Base-by-base conservation (phyloP, 768 basidiomycete species). In the Lentinula guzmanii region DNA sequence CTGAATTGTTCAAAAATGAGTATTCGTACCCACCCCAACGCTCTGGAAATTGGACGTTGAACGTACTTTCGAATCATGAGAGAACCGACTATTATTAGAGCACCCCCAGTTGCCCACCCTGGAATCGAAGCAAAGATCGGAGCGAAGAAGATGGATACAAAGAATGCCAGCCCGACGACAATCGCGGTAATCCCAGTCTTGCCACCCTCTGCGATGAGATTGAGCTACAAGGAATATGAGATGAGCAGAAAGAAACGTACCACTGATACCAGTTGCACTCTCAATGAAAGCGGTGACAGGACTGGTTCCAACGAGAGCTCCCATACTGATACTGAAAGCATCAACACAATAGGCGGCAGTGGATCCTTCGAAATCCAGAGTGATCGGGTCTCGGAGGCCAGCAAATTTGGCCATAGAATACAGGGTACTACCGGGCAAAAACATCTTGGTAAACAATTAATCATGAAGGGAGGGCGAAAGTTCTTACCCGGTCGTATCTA, bases 391-490 rank as follows among this genome's bases (percentile, higher is more conserved):
- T 52, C 90, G 90, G 1, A 95, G 80, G n/a, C 90, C 90, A 5
- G 92, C 91, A 64, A 93, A 93, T 70, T 90, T 92, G 58, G 91
- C 90, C 92, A 95, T 93, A 42, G 92, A 89, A 70, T 93, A 93
- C 4, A 95, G 76, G 8, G 92, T 93, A 68, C 92, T 88, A 33
- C 75, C 79, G 61, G 78, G 75, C 72, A 60, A 52, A 58, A 13
- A 60, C 45, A 18, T 37, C 21, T 18, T 35, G 43, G n/a, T 33
- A 11, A 33, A 28, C 34, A 52, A 4, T 31, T 16, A 9, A 9
- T 8, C 21, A 35, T 18, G 42, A 46, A 39, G 33, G 34, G 34
- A 15, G 31, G 31, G 21, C 13, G 41, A 8, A 16, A 15, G 10
- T 34, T 46, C 63, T 64, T 70, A 78, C 76, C 79, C 81, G 63